Evolutionary conservation across 192 early-diverging fungal species (phyloP).

Genomic region (Coemansia sp.): DNA sequence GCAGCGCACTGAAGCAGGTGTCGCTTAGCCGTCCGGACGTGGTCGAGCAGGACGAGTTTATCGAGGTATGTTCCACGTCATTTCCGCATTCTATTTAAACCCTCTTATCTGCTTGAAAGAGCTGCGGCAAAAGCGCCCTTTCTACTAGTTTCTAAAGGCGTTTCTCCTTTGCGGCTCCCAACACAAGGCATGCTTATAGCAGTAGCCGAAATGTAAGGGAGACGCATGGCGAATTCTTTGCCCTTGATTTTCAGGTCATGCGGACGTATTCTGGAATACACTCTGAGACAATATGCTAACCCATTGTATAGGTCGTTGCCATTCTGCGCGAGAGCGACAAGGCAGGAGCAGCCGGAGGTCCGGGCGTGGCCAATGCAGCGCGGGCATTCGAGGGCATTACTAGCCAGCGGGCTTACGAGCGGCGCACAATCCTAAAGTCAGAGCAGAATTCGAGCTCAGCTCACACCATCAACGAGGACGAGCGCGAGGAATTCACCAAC

Average conservation of each 20-base stretch:
- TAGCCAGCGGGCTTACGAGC: slow-evolving; percentile 54
- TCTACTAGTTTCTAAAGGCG: too few species aligned
- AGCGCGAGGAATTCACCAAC: slow-evolving; percentile 91
- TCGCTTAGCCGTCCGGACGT: slow-evolving; percentile 64
- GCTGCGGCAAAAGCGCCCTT: too few species aligned
- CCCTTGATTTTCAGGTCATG: too few species aligned
- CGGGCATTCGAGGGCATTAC: slow-evolving; percentile 51
- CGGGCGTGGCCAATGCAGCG: slow-evolving; percentile 19
- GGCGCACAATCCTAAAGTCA: slow-evolving; percentile 85
- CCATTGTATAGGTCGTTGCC: slow-evolving; percentile 32
- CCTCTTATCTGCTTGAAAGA: not conserved
- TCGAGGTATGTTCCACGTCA: slow-evolving; percentile 57
- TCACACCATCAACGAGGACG: slow-evolving; percentile 98
- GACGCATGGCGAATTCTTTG: too few species aligned
- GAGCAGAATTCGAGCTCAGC: slow-evolving; percentile 83
- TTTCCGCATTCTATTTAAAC: not conserved
- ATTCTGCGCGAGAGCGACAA: slow-evolving; percentile 36
- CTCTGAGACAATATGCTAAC: too few species aligned
- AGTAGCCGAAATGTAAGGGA: too few species aligned
- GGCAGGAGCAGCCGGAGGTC: slow-evolving; percentile 18
- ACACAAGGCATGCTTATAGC: too few species aligned
- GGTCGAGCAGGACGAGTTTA: slow-evolving; percentile 77
- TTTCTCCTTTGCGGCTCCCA: too few species aligned
- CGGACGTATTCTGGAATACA: too few species aligned
- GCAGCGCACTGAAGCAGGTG: slow-evolving; percentile 65